Evolutionary conservation across 83 land plant species (phyloP), one percentile per base, ranked within the genome.

Genomic region (Diphasiastrum complanatum): DNA sequence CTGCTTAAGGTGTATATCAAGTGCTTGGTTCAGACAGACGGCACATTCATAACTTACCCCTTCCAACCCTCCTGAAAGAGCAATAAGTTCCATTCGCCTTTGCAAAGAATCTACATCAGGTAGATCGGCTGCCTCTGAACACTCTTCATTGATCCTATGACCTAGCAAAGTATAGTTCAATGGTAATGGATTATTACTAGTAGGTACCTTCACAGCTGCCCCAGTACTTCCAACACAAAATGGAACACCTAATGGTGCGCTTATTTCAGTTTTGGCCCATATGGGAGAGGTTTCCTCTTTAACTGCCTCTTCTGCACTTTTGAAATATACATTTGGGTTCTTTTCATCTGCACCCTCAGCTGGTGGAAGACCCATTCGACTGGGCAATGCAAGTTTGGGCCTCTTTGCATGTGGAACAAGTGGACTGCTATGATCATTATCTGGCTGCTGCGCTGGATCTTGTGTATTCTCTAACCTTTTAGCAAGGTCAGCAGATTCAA

Each of bases 181-280:
- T 12, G 43, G 62, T 47, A 22, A 49, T 27, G 66, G 43, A 26
- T 33, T 36, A 14, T 30, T 11, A 41, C 23, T 46, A 43, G 28
- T 18, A 22, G 61, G 32, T 11, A 45, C 73, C 76, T 71, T 33
- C 26, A 68, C 75, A 37, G 81, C 74, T 11, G 77, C 85, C 63
- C 87, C 82, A 0, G 70, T 45, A 67, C 91, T 85, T 11, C 61
- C 80, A 0, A 77, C 47, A 41, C 83, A 81, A 40, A 81, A 81
- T 47, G 89, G 86, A 22, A 85, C 57, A 14, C 91, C 96, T 45
- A 89, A 61, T 2, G 91, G 91, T 20, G 83, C 86, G 11, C 14
- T 60, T 19, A 89, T 52, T 26, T 69, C 69, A 41, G 73, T 52
- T 38, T 69, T 61, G 25, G 75, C 70, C 72, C 77, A 69, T 33